These are phyloP conservation scores for Monilinia laxa DNA, from an alignment of 2,329 filamentous ascomycete genomes.

Conservation along the genomic window DNA sequence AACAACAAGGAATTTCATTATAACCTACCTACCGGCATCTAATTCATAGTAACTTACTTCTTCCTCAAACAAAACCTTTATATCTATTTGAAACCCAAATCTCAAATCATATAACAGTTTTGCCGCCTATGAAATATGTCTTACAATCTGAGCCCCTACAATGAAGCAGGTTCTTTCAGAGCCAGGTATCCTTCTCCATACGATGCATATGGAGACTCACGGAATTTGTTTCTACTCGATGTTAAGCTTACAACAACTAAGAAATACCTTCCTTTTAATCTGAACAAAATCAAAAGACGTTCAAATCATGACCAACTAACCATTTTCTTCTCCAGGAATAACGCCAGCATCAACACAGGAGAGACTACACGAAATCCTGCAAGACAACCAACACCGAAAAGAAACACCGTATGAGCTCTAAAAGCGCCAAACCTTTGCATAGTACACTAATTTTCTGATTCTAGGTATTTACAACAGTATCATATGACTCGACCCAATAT, in stretches of 20 bases:
- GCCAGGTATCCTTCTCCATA: too few species aligned
- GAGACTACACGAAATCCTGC: not conserved
- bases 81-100: too few species aligned
- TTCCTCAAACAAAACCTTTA: not conserved
- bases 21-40: not conserved
- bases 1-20: not conserved
- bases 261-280: not conserved
- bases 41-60: not conserved
- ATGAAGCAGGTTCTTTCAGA: not conserved
- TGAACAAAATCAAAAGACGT: not conserved
- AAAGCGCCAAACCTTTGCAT: not conserved
- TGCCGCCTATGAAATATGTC: not conserved
- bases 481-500: not conserved
- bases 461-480: too few species aligned
- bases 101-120: not conserved
- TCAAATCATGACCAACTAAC: not conserved
- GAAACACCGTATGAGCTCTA: not conserved
- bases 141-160: not conserved
- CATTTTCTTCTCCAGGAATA: not conserved
- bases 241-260: not conserved
- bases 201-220: not conserved
- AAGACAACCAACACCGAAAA: not conserved
- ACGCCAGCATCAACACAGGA: not conserved
- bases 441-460: too few species aligned
- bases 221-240: not conserved